These are phyloP conservation scores for Amanita fuliginea DNA, from an alignment of 768 basidiomycete genomes.

Conservation along the genomic window DNA sequence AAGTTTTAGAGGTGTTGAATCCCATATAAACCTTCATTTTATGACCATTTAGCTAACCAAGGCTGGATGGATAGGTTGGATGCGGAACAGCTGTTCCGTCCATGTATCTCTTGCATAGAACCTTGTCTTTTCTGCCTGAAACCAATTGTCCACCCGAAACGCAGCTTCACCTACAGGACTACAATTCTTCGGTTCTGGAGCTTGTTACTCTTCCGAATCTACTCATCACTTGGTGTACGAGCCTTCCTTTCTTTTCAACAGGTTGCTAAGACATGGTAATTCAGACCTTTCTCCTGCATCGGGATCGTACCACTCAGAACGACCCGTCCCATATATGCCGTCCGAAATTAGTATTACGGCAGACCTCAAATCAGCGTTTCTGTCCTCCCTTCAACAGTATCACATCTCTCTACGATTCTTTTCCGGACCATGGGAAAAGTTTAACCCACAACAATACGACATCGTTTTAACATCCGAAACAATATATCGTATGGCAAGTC, in stretches of 20 bases:
- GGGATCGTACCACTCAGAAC: conserved; percentile 23
- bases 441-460: conserved; percentile 43
- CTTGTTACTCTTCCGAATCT: conserved; percentile 75
- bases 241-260: neutral
- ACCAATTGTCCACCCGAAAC: conserved; percentile 20
- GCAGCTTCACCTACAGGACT: conserved; percentile 80
- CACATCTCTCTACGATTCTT: conserved; percentile 64
- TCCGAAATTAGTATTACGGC: conserved; percentile 62
- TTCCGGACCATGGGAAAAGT: conserved; percentile 69
- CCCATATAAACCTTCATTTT: neutral
- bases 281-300: conserved; percentile 57
- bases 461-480: conserved; percentile 87
- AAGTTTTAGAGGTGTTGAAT: conserved; percentile 60
- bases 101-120: conserved; percentile 51
- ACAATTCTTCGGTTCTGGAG: conserved; percentile 72
- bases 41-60: neutral
- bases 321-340: conserved; percentile 21
- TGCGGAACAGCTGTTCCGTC: conserved; percentile 90
- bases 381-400: conserved; percentile 37
- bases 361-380: conserved; percentile 55
- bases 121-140: conserved; percentile 31
- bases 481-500: conserved; percentile 65
- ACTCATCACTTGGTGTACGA: conserved; percentile 74
- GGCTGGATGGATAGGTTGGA: conserved; percentile 49
- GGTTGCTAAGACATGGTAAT: neutral